Evolutionary conservation across 176 grass and related monocot genomes (phyloP).

Genomic region (barley (Hordeum vulgare)): MorexV3_pseudomolecules_assembly NC_058520.1:123133566-123134065

Average conservation of each 20-base stretch:
- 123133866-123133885: constrained; percentile 86
- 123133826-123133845: constrained; percentile 71
- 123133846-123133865: constrained; percentile 56
- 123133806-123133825: constrained; percentile 50
- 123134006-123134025: constrained; percentile 48
- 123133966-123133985: constrained; percentile 44
- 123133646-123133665: background rate
- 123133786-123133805: constrained; percentile 81
- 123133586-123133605: constrained; percentile 47
- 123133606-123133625: background rate
- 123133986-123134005: constrained; percentile 20
- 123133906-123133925: constrained; percentile 48
- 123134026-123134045: constrained; percentile 72
- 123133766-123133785: constrained; percentile 65
- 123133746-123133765: constrained; percentile 77
- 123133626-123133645: background rate
- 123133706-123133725: constrained; percentile 32
- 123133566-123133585: constrained; percentile 54
- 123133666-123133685: constrained; percentile 42
- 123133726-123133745: constrained; percentile 54
- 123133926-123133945: constrained; percentile 90
- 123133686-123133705: constrained; percentile 47
- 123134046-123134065: constrained; percentile 57
- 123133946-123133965: constrained; percentile 76
- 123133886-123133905: constrained; percentile 40